A percentile compares a stretch with the other conserved stretches of the same genome.
phyloP scores from a whole-genome alignment of 2,329 filamentous ascomycete genomes.

The Penicillium sp. region DNA sequence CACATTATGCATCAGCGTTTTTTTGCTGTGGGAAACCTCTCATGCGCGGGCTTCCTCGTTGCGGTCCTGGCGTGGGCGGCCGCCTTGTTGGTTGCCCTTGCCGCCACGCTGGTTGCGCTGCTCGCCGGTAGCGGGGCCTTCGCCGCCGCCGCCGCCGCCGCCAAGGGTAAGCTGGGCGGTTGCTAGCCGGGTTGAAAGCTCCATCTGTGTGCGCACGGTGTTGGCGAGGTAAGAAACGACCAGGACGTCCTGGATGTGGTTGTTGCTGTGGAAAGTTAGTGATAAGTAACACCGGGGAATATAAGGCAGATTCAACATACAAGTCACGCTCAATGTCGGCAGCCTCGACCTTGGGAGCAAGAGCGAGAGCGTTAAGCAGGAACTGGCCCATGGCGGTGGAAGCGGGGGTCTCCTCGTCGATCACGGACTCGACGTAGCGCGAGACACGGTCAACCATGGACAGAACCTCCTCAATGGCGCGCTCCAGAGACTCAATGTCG shows the following conservation, averaged over 20 bases:
- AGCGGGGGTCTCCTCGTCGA: slow-evolving; percentile 83
- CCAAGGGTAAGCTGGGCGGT: slow-evolving; percentile 67
- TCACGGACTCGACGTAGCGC: slow-evolving; percentile 87
- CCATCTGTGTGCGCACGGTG: slow-evolving; percentile 98
- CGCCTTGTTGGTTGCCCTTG: slow-evolving; percentile 38
- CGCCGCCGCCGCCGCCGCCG: slow-evolving; percentile 50
- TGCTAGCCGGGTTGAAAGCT: slow-evolving; percentile 90
- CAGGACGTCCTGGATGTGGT: slow-evolving; percentile 98
- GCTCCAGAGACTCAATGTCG: slow-evolving; percentile 86
- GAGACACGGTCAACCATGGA: slow-evolving; percentile 87
- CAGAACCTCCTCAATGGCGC: slow-evolving; percentile 81
- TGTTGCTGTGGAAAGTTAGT: slow-evolving; percentile 65
- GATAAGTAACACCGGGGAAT: slow-evolving; percentile 2
- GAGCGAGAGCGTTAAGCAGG: slow-evolving; percentile 86
- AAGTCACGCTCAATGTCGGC: slow-evolving; percentile 94
- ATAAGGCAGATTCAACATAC: slow-evolving; percentile 43
- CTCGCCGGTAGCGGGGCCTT: slow-evolving; percentile 40
- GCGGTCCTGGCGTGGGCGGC: slow-evolving; percentile 44
- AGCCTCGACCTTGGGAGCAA: slow-evolving; percentile 91
- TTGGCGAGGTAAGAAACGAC: slow-evolving; percentile 98
- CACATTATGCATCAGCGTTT: slow-evolving; percentile 28
- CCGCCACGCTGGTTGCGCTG: slow-evolving; percentile 38
- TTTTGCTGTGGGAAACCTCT: slow-evolving; percentile 18
- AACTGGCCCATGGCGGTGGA: slow-evolving; percentile 92
- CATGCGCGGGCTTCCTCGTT: slow-evolving; percentile 43